phyloP scores from a whole-genome alignment of 2,329 filamentous ascomycete genomes.

The Monosporascus cannonballus region DNA sequence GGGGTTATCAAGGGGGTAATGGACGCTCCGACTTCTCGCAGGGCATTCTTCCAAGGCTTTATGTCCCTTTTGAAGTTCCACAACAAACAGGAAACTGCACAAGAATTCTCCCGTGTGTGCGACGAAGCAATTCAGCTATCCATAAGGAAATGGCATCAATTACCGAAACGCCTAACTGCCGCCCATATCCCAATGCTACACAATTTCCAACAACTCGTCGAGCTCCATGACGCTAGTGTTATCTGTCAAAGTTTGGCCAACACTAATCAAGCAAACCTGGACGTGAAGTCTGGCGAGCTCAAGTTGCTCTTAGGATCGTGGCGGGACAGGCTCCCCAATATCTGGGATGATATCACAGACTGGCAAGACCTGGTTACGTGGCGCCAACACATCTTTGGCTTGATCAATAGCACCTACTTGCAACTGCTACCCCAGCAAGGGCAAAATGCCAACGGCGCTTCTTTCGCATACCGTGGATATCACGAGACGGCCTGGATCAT shows the following conservation, averaged over 20 bases:
- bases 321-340: constrained; percentile 91
- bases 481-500: constrained; percentile 99
- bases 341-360: constrained; percentile 98
- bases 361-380: constrained; percentile 99
- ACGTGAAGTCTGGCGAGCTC: constrained; percentile 90
- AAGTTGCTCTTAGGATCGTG: constrained; percentile 91
- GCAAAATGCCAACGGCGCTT: constrained; percentile 79
- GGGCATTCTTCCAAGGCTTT: constrained; percentile 97
- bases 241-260: constrained; percentile 87
- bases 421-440: constrained; percentile 73
- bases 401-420: constrained; percentile 94
- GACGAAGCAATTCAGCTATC: constrained; percentile 97
- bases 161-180: constrained; percentile 89
- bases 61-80: constrained; percentile 94
- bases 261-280: constrained; percentile 79
- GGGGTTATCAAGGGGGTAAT: constrained; percentile 94
- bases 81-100: constrained; percentile 72
- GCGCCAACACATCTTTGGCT: constrained; percentile 96
- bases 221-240: constrained; percentile 93
- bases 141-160: constrained; percentile 97
- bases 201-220: constrained; percentile 96
- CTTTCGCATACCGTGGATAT: constrained; percentile 93
- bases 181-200: constrained; percentile 92
- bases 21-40: constrained; percentile 88
- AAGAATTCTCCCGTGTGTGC: constrained; percentile 83